Percentiles rank a stretch among this genome's conserved stretches.
Evolutionary conservation across 1,284 basidiomycete genomes (phyloP).

Genomic region (Marasmius sp.): DNA sequence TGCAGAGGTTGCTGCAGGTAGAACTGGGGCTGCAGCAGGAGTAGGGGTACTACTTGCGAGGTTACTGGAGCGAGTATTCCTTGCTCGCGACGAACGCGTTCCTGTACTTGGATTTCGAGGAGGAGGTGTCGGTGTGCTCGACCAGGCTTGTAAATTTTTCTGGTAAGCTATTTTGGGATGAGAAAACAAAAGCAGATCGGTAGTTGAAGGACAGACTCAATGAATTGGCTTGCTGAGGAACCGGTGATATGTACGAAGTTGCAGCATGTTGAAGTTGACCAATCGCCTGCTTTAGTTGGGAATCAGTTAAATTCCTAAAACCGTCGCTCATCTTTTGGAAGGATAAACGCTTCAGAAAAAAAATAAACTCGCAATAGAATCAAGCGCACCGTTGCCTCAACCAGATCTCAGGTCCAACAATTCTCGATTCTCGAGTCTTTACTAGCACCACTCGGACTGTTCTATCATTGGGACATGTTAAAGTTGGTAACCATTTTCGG

Average conservation of each 20-base stretch:
- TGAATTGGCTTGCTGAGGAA: neutral
- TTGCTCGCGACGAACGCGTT: neutral
- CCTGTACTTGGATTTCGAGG: neutral
- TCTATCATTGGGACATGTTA: too few species aligned
- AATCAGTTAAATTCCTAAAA: neutral
- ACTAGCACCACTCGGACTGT: too few species aligned
- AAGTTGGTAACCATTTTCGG: too few species aligned
- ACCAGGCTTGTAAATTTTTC: constrained; percentile 3
- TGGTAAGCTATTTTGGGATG: neutral
- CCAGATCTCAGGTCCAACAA: too few species aligned
- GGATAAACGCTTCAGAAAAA: neutral
- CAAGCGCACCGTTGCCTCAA: neutral
- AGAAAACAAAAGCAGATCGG: neutral
- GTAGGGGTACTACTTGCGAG: constrained; percentile 33
- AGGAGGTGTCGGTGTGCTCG: neutral
- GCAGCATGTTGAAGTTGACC: neutral
- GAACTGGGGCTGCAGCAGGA: constrained; percentile 25
- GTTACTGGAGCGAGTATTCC: constrained; percentile 8
- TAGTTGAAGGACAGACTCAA: neutral
- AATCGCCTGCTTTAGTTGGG: neutral
- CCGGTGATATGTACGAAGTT: neutral
- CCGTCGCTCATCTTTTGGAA: neutral
- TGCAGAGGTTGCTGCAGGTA: constrained; percentile 30
- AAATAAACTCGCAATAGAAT: neutral
- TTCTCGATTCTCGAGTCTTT: too few species aligned